Evolutionary conservation across 2,329 filamentous ascomycete genomes (phyloP).

Genomic region (Calonectria pauciramosa): DNA sequence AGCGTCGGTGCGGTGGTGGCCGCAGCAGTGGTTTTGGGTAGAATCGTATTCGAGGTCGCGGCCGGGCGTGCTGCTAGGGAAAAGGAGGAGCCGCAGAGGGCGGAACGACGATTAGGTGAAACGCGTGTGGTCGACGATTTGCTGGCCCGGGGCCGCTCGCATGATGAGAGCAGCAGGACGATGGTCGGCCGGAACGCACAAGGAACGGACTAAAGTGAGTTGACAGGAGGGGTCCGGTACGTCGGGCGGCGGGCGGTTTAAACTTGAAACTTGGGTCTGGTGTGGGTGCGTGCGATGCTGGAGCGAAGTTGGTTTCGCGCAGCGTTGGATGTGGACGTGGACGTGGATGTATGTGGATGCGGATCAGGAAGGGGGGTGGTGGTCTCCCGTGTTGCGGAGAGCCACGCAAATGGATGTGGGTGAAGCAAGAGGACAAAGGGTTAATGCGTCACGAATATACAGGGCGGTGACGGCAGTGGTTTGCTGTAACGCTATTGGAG

Average conservation of each 20-base stretch:
- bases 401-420: slow-evolving; percentile 54
- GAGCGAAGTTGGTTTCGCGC: slow-evolving; percentile 29
- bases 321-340: slow-evolving; percentile 5
- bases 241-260: slow-evolving; percentile 31
- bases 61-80: slow-evolving; percentile 31
- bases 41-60: slow-evolving; percentile 36
- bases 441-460: slow-evolving; percentile 12
- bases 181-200: slow-evolving; percentile 11
- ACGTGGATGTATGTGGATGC: slow-evolving; percentile 3
- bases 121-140: slow-evolving; percentile 51
- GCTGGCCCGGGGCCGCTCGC: slow-evolving; percentile 56
- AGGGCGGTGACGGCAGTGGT: slow-evolving; percentile 23
- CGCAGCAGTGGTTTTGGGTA: slow-evolving; percentile 36
- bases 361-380: slow-evolving; percentile 20
- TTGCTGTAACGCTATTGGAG: slow-evolving; percentile 11
- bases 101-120: slow-evolving; percentile 40
- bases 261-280: slow-evolving; percentile 38
- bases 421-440: slow-evolving; percentile 8
- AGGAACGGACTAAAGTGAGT: slow-evolving; percentile 19
- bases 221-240: slow-evolving; percentile 31
- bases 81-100: slow-evolving; percentile 21
- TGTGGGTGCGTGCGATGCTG: slow-evolving; percentile 26
- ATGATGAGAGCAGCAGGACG: slow-evolving; percentile 48
- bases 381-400: slow-evolving; percentile 25
- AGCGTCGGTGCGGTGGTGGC: slow-evolving; percentile 37